A percentile compares a stretch with the other conserved stretches of the same genome.
These are phyloP conservation scores for Coniochaeta sp. DNA, from an alignment of 2,329 filamentous ascomycete species.

Conservation along the genomic window DNA sequence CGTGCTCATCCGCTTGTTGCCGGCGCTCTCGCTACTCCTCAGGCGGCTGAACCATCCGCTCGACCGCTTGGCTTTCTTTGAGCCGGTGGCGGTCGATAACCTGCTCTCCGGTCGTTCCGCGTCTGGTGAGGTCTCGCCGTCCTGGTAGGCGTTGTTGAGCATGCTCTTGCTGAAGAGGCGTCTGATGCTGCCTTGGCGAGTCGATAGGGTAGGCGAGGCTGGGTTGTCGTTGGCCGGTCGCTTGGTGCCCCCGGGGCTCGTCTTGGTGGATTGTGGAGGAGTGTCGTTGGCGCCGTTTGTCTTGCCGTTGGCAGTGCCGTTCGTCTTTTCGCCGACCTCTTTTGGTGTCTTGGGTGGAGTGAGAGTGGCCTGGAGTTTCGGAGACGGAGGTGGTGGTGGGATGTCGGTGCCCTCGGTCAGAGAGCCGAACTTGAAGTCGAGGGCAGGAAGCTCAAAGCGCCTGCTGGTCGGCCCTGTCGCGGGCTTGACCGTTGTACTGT, in stretches of 20 bases:
- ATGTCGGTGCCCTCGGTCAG: constrained; percentile 55
- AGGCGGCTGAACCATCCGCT: constrained; percentile 54
- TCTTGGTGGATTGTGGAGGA: constrained; percentile 21
- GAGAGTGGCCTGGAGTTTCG: constrained; percentile 33
- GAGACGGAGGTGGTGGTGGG: constrained; percentile 49
- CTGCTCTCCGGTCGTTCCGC: constrained; percentile 40
- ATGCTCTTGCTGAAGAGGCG: constrained; percentile 48
- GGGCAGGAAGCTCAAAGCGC: constrained; percentile 48
- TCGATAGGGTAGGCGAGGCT: constrained; percentile 42
- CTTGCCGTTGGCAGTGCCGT: constrained; percentile 28
- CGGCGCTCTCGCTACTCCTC: constrained; percentile 26
- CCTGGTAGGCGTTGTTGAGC: constrained; percentile 45
- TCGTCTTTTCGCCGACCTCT: constrained; percentile 10
- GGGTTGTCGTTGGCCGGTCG: constrained; percentile 42
- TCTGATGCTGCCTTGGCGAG: constrained; percentile 47
- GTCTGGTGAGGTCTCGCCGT: constrained; percentile 34
- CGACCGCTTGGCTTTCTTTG: constrained; percentile 44
- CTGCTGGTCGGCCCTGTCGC: constrained; percentile 11
- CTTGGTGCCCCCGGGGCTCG: constrained; percentile 31
- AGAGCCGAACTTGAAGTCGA: constrained; percentile 51
- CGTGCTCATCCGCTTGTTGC: constrained; percentile 28
- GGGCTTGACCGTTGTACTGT: constrained; percentile 11
- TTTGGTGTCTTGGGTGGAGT: constrained; percentile 31
- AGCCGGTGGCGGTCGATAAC: constrained; percentile 33
- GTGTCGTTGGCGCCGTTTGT: constrained; percentile 15